A percentile compares a stretch with the other conserved stretches of the same genome.
Conservation (phyloP, 176 grass and related monocot species). For the Sorghum bicolor region DNA sequence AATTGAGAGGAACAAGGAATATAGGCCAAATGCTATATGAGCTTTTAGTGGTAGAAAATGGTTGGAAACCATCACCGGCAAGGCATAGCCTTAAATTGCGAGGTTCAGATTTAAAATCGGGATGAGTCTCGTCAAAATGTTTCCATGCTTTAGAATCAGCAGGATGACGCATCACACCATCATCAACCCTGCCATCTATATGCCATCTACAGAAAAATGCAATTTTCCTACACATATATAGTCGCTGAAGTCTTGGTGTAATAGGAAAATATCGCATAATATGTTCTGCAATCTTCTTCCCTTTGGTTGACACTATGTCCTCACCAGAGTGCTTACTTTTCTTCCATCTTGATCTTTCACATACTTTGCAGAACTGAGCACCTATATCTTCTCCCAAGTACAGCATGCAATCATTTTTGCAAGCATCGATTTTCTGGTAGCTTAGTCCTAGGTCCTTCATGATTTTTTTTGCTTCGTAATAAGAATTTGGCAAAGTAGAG, state of each 20-base stretch:
- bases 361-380: background rate
- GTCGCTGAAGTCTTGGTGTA: background rate
- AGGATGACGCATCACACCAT: background rate
- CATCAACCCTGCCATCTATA: background rate
- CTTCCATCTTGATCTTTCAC: background rate
- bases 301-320: background rate
- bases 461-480: too few relatives aligned
- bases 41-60: background rate
- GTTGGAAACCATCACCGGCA: background rate
- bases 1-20: background rate
- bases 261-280: background rate
- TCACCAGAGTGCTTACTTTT: background rate
- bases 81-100: background rate
- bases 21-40: conserved; percentile 1
- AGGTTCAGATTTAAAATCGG: background rate
- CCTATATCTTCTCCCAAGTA: background rate
- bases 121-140: background rate
- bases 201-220: background rate
- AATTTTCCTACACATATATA: background rate
- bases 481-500: background rate
- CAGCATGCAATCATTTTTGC: background rate
- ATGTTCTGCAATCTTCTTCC: background rate
- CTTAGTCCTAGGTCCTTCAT: background rate
- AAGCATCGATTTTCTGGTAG: background rate
- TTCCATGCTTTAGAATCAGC: background rate